Percentiles rank a stretch among this genome's conserved stretches.
phyloP scores from a whole-genome alignment of 306 rosid genomes.

The Comarum palustre region DNA sequence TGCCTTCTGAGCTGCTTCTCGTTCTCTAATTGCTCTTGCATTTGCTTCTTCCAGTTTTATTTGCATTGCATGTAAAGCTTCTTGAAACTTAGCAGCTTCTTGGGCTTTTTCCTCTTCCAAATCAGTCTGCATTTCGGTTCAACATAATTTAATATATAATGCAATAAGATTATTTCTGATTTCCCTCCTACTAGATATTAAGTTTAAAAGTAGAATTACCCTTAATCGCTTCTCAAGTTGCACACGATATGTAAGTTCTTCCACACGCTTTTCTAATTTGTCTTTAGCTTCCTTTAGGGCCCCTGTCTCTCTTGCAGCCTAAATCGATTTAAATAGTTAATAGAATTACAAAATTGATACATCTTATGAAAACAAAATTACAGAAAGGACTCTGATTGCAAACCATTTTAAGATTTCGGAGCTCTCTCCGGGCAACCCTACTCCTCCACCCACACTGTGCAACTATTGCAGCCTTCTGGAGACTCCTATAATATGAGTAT shows the following conservation, averaged over 20 bases:
- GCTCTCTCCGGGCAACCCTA: constrained; percentile 92
- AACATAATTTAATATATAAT: constrained; percentile 16
- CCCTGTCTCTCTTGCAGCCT: constrained; percentile 99
- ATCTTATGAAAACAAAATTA: constrained; percentile 27
- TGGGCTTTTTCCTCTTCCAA: constrained; percentile 94
- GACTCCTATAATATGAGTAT: constrained; percentile 67
- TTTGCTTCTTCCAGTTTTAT: constrained; percentile 89
- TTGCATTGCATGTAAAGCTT: constrained; percentile 77
- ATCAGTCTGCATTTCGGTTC: constrained; percentile 63
- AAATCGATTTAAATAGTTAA: constrained; percentile 29
- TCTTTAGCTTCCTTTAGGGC: constrained; percentile 98
- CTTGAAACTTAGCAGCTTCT: constrained; percentile 72
- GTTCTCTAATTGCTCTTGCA: constrained; percentile 72
- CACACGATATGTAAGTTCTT: constrained; percentile 99
- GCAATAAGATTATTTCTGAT: constrained; percentile 14
- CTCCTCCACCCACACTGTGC: constrained; percentile 97
- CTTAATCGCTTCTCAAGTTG: constrained; percentile 96
- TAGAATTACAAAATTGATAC: constrained; percentile 1
- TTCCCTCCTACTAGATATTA: constrained; percentile 13
- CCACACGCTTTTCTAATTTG: constrained; percentile 98
- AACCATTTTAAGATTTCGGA: constrained; percentile 93
- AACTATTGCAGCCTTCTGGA: constrained; percentile 75
- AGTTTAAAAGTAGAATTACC: constrained; percentile 43
- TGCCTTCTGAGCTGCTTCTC: constrained; percentile 79
- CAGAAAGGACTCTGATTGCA: constrained; percentile 18